Evolutionary conservation across 495 filamentous ascomycete species (phyloP).

Genomic region (Aspergillus kassunensis): DNA sequence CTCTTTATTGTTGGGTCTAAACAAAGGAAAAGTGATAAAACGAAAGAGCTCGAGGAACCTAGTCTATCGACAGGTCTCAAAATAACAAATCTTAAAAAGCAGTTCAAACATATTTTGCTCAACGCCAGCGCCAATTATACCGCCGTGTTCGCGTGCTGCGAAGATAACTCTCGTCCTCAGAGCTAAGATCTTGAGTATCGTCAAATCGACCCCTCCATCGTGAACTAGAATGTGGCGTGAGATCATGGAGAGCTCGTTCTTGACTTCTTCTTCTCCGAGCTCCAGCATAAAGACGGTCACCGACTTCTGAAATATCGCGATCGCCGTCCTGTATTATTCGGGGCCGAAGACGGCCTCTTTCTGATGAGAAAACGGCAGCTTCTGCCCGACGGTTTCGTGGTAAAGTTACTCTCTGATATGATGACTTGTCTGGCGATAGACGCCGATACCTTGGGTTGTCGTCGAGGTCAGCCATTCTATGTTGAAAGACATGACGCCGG

Average conservation of each 20-base stretch:
- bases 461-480: neutral
- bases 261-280: slow-evolving; percentile 12
- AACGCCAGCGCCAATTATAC: slow-evolving; percentile 12
- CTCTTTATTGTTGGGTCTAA: neutral
- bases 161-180: slow-evolving; percentile 7
- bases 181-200: neutral
- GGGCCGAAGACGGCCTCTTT: slow-evolving; percentile 8
- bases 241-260: slow-evolving; percentile 6
- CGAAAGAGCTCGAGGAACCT: neutral
- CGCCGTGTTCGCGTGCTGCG: neutral
- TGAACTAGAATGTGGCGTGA: slow-evolving; percentile 2
- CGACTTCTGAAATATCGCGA: slow-evolving; percentile 16
- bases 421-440: neutral
- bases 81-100: neutral
- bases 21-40: slow-evolving; percentile 9
- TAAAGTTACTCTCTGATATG: neutral
- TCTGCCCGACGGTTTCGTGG: neutral
- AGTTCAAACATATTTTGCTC: neutral
- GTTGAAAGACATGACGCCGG: neutral
- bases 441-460: neutral
- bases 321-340: slow-evolving; percentile 22
- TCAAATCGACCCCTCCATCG: slow-evolving; percentile 10
- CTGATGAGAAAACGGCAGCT: neutral
- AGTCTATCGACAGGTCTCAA: no score
- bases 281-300: slow-evolving; percentile 14